A percentile compares a stretch with the other conserved stretches of the same genome.
These are phyloP conservation scores for Setaria italica DNA, from an alignment of 202 grass and related monocot species.

Conservation along the genomic window DNA sequence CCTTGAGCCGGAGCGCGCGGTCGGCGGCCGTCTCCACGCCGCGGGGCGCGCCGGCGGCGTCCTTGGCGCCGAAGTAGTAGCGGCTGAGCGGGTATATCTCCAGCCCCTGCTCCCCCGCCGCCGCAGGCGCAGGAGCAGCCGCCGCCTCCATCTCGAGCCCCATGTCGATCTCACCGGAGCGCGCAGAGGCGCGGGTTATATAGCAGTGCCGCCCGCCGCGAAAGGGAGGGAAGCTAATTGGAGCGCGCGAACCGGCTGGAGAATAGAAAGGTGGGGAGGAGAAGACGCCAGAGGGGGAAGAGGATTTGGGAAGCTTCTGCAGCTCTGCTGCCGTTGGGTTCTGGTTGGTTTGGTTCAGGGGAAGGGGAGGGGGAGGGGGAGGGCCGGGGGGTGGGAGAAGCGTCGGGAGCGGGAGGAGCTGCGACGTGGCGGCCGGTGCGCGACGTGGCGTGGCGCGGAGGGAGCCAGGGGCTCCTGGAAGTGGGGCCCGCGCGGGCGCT, in stretches of 20 bases:
- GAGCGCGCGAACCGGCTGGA: not conserved
- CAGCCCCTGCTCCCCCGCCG: conserved; percentile 19
- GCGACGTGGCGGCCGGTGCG: not conserved
- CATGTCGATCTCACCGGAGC: conserved; percentile 18
- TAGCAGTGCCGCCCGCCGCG: not conserved
- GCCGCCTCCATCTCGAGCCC: conserved; percentile 44
- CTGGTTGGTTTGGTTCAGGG: not conserved
- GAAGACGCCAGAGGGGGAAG: not conserved
- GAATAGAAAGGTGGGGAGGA: not conserved
- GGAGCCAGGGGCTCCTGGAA: not conserved
- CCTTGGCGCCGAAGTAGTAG: conserved; percentile 71
- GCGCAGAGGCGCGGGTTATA: not conserved
- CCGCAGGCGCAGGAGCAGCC: not conserved
- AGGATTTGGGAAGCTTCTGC: conserved; percentile 37
- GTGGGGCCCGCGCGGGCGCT: not conserved
- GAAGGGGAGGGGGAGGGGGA: not conserved
- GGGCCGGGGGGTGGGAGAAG: not conserved
- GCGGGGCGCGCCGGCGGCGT: conserved; percentile 8
- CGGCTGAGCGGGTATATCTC: conserved; percentile 56
- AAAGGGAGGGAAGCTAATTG: not conserved
- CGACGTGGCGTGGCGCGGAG: not conserved
- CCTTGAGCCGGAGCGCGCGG: conserved; percentile 51
- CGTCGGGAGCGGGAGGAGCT: not conserved
- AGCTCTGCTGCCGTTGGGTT: not conserved
- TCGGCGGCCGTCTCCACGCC: conserved; percentile 44